Evolutionary conservation across 768 basidiomycete genomes (phyloP).

Genomic region (Naematelia aurantialba): DNA sequence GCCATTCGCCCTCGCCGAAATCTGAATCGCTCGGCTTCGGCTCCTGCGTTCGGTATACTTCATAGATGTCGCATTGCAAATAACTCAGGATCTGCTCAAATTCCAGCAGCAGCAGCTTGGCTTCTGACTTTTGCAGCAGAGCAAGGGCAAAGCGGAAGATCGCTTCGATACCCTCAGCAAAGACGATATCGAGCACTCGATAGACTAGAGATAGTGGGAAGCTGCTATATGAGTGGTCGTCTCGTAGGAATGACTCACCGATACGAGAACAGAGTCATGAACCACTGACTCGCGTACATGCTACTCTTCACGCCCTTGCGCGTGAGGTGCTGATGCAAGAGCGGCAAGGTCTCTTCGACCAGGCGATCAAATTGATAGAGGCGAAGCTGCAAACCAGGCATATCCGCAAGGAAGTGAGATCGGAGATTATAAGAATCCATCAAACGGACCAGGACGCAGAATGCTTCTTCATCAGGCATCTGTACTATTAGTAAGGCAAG

Average conservation of each 20-base stretch:
- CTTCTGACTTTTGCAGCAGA: slow-evolving; percentile 83
- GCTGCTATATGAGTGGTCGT: slow-evolving; percentile 52
- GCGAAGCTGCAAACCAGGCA: slow-evolving; percentile 93
- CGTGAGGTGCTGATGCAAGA: slow-evolving; percentile 86
- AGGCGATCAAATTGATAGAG: slow-evolving; percentile 89
- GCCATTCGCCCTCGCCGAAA: slow-evolving; percentile 53
- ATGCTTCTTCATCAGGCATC: slow-evolving; percentile 99
- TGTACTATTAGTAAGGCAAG: slow-evolving; percentile 45
- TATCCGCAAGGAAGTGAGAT: slow-evolving; percentile 96
- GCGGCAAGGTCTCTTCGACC: slow-evolving; percentile 85
- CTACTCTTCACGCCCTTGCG: slow-evolving; percentile 93
- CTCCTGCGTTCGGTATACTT: slow-evolving; percentile 62
- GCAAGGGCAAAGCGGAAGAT: slow-evolving; percentile 91
- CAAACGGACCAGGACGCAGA: slow-evolving; percentile 85
- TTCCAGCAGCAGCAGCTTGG: slow-evolving; percentile 68
- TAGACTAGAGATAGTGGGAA: slow-evolving; percentile 93
- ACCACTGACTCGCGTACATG: slow-evolving; percentile 99
- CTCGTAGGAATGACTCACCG: slow-evolving; percentile 56
- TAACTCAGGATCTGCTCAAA: slow-evolving; percentile 88
- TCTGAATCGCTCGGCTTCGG: not conserved
- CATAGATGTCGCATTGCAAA: slow-evolving; percentile 75
- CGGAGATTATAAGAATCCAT: slow-evolving; percentile 96
- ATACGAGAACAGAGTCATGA: slow-evolving; percentile 93
- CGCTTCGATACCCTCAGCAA: slow-evolving; percentile 95
- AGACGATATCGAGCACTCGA: slow-evolving; percentile 91